A percentile compares a stretch with the other conserved stretches of the same genome.
phyloP scores from a whole-genome alignment of 257 asterid genomes.

The Solanum corneliomulleri region DNA sequence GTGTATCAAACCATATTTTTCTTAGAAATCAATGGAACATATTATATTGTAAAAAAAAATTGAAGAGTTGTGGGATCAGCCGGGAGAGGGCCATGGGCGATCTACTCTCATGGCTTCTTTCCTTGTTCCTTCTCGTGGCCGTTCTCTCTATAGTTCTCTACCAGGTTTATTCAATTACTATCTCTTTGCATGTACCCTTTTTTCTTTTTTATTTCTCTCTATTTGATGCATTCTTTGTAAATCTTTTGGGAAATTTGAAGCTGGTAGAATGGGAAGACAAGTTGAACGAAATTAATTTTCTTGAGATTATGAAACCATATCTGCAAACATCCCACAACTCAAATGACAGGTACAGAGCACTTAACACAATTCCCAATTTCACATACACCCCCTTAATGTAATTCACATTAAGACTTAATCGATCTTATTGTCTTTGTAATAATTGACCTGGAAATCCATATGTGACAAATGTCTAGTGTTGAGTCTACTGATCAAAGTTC shows the following conservation, averaged over 20 bases:
- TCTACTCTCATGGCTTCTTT: constrained; percentile 61
- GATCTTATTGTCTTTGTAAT: not conserved
- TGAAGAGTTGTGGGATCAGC: not conserved
- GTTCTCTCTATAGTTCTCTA: constrained; percentile 54
- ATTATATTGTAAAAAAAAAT: too few relatives aligned
- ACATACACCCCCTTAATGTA: not conserved
- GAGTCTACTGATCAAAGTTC: not conserved
- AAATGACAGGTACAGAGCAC: too few relatives aligned
- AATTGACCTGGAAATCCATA: not conserved
- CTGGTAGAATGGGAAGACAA: not conserved
- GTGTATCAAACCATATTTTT: not conserved
- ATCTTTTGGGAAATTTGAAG: not conserved
- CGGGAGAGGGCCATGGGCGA: constrained; percentile 36
- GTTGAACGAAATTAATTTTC: not conserved
- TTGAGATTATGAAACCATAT: not conserved
- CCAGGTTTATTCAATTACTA: constrained; percentile 37
- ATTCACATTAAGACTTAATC: not conserved
- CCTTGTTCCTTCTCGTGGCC: constrained; percentile 59
- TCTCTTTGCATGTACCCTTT: not conserved
- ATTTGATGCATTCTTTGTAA: too few relatives aligned
- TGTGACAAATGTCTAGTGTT: not conserved
- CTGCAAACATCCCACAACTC: not conserved
- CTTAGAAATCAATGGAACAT: not conserved
- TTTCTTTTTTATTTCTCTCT: too few relatives aligned
- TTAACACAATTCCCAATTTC: too few relatives aligned